A percentile compares a stretch with the other conserved stretches of the same genome.
phyloP scores from a whole-genome alignment of 768 basidiomycete genomes.

The Suillus lakei region DNA sequence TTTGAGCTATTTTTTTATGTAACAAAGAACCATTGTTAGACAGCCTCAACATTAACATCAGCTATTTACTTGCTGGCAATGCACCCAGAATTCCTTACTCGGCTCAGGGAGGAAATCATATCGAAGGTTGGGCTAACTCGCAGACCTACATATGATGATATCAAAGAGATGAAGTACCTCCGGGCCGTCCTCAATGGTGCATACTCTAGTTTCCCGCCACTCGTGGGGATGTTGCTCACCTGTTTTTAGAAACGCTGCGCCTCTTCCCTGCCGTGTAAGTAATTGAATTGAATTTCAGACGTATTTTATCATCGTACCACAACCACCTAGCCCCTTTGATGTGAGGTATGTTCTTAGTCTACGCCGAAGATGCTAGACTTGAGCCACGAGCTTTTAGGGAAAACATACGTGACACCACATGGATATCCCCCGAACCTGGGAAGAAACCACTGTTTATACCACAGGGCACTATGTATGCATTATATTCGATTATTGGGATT shows the following conservation, averaged over 20 bases:
- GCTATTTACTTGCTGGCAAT: slow-evolving; percentile 50
- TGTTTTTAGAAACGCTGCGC: slow-evolving; percentile 34
- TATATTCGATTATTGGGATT: background rate
- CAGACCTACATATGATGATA: slow-evolving; percentile 45
- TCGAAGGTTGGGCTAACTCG: slow-evolving; percentile 38
- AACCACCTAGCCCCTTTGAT: slow-evolving; percentile 36
- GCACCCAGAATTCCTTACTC: slow-evolving; percentile 45
- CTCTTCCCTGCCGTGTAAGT: slow-evolving; percentile 39
- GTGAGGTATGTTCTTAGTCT: slow-evolving; percentile 25
- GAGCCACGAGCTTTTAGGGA: slow-evolving; percentile 16
- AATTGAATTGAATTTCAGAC: background rate
- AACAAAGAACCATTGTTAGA: slow-evolving; percentile 33
- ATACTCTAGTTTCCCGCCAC: slow-evolving; percentile 3
- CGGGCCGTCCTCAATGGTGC: slow-evolving; percentile 50
- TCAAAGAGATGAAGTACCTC: slow-evolving; percentile 48
- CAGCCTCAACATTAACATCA: slow-evolving; percentile 49
- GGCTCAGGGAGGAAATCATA: slow-evolving; percentile 49
- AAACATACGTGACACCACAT: slow-evolving; percentile 28
- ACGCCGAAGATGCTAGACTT: background rate
- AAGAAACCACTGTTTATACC: slow-evolving; percentile 37
- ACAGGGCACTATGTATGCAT: slow-evolving; percentile 23
- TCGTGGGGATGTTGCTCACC: background rate
- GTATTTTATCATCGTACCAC: background rate
- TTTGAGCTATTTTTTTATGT: background rate
- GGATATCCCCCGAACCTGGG: slow-evolving; percentile 24